Evolutionary conservation across 768 basidiomycete species (phyloP), one percentile per base, ranked within the genome.

Genomic region (Suillus hirtellus): DNA sequence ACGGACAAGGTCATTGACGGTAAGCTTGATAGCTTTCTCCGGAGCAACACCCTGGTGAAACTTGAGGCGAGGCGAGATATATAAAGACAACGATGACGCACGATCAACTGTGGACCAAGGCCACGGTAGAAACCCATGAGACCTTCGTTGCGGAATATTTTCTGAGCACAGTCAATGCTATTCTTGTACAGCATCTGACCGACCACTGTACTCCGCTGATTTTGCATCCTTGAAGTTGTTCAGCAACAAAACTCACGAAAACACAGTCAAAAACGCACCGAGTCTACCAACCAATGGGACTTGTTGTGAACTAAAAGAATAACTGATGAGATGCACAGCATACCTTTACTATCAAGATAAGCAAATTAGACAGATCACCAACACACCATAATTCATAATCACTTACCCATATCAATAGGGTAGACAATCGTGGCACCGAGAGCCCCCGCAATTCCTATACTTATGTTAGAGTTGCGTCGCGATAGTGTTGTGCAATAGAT

Each of bases 361-460:
- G 52, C 69, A 24, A 68, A 67, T 61, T 63, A 56, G 24, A 42
- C 62, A 27, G 11, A 11, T 56, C 47, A 5, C 31, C 50, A 54
- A 37, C 56, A 60, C 49, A 24, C 37, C 44, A 52, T 6, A 47
- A 56, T 52, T 42, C 35, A 60, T 38, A 44, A 59, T 38, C 34
- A 85, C 88, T 79, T 69, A 89, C 89, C 92, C 80, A 93, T 84
- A 78, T 95, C 95, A 71, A 96, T 98, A 31, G 96, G 96, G 76
- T 99, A 98, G 14, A 99, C 96, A 46, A 94, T 92, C n/a, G 94
- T 96, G 12, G 96, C 97, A 56, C 97, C 97, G 64, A 95, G 83
- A 42, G 93, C 93, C 62, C 97, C 97, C 52, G 96, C 95, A 64
- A 96, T 72, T 72, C 96, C 90, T 90, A 67, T 24, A 62, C 60